phyloP scores from a whole-genome alignment of 106 monocot genomes.

The Acorus calamus region DNA sequence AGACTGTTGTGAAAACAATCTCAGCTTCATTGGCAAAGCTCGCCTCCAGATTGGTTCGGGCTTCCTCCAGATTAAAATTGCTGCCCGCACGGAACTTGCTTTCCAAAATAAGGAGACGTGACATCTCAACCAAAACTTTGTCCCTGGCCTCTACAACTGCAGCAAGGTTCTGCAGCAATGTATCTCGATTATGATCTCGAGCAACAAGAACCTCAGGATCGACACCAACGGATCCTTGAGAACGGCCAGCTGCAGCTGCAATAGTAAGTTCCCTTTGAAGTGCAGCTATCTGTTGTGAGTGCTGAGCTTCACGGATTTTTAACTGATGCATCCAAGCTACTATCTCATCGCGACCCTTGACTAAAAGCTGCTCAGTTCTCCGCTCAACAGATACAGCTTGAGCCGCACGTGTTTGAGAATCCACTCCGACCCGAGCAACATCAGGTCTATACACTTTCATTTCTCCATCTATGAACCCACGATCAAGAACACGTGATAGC shows the following conservation, averaged over 20 bases:
- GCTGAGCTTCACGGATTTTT: conserved; percentile 51
- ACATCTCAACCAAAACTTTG: conserved; percentile 91
- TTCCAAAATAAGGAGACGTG: conserved; percentile 80
- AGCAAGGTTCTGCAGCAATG: conserved; percentile 70
- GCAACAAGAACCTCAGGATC: conserved; percentile 85
- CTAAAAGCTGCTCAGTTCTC: conserved; percentile 81
- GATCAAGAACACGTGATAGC: conserved; percentile 77
- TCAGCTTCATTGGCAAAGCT: conserved; percentile 99
- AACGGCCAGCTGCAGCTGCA: conserved; percentile 61
- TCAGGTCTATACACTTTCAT: conserved; percentile 97
- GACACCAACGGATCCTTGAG: conserved; percentile 91
- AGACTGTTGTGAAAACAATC: conserved; percentile 96
- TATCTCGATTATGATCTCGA: conserved; percentile 76
- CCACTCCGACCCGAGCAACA: conserved; percentile 96
- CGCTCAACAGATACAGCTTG: conserved; percentile 98
- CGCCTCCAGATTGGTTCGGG: conserved; percentile 77
- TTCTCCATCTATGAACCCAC: conserved; percentile 96
- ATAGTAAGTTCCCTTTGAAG: conserved; percentile 66
- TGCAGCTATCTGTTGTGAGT: conserved; percentile 55
- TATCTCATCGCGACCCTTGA: conserved; percentile 82
- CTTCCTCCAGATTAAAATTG: conserved; percentile 88
- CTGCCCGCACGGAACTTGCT: conserved; percentile 54
- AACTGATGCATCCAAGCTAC: conserved; percentile 78
- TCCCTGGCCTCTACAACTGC: conserved; percentile 75
- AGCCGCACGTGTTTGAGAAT: conserved; percentile 87